Evolutionary conservation across 2,329 filamentous ascomycete genomes (phyloP), one percentile per base, ranked within the genome.

Genomic region (Simplicillium sp.): DNA sequence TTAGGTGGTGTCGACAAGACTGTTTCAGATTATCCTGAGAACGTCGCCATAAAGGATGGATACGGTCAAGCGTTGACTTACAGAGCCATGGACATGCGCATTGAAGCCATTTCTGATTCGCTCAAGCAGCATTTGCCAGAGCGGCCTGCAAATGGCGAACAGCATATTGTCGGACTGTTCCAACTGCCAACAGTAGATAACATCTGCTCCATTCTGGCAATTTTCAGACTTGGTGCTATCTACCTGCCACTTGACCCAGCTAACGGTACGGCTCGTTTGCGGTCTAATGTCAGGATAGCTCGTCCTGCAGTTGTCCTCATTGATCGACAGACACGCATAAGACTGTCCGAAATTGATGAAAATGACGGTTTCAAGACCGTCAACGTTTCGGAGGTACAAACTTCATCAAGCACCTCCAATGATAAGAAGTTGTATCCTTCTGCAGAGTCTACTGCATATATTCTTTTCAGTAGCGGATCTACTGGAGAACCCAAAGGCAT

Each of bases 181-280:
- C 40, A 41, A 12, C 11, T 8, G 14, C 29, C 40, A 3, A 17
- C 29, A 2, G 9, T 12, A 2, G 40, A 41, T 20, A 37, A 34
- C 29, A 41, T 41, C 7, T 37, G 34, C 13, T 41, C 29, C 4
- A 16, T 41, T 16, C 40, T 41, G 15, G 40, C 40, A 6, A 41
- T 41, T 11, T 16, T 37, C 13, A 14, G 29, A 4, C 13, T 38
- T 3, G 40, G 40, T 1, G 40, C 40, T 7, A 13, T 34, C 5
- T 41, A 41, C 29, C 9, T 41, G 7, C 40, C 40, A 7, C 18
- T 37, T 16, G 35, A 41, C n/a, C 35, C 16, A 2, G 17, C 29
- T 17, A 29, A 37, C 16, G 15, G 25, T 1, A 15, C 15, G 12
- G 31, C 31, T 33, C 31, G 31, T 13, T 11, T 33, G 12, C 31